Base-by-base conservation (phyloP, 345 rosid species). In the Eucalyptus pauciflora region DNA sequence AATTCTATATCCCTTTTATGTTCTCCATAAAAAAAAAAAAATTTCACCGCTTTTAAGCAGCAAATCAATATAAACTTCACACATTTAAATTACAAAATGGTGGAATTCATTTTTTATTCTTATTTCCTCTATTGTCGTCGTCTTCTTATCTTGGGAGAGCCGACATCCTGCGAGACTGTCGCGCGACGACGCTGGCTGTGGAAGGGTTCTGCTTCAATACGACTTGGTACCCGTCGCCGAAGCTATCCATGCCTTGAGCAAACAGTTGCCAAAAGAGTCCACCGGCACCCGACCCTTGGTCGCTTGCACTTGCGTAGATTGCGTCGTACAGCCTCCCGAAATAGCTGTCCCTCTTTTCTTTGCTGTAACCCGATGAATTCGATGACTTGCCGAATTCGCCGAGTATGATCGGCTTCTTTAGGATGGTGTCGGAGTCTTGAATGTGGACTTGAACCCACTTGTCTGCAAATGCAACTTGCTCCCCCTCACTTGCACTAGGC, bases 231-330 rank as follows among this genome's bases (percentile, higher is more conserved):
- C 96, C 98, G 89, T 96, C 98, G 50, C 91, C 92, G 79, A 91
- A 45, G 11, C 50, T 87, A 49, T 91, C 93, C 90, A 94, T 94
- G 81, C 92, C 95, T 51, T 85, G 88, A 83, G 91, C 90, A 90
- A 95, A 64, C 33, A 95, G 93, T 76, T 96, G 98, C 98, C 98
- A 95, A 86, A 95, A 95, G 3, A 96, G 87, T 41, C 96, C 99
- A 60, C 98, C 97, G 27, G 87, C 91, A 87, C 91, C 91, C 29
- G 98, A 67, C 2, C 96, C 96, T 13, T 93, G 93, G 16, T 16
- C 52, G 10, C 88, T 92, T 2, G 94, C 96, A 83, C 95, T 93
- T 10, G 31, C 41, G 92, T 93, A 94, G 86, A 96, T 93, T 10
- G 90, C 90, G 69, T 86, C 71, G 62, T 93, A 97, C 4, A 96